Base-by-base conservation (phyloP, 495 filamentous ascomycete genomes). In the Hypoxylon fuscum region DNA sequence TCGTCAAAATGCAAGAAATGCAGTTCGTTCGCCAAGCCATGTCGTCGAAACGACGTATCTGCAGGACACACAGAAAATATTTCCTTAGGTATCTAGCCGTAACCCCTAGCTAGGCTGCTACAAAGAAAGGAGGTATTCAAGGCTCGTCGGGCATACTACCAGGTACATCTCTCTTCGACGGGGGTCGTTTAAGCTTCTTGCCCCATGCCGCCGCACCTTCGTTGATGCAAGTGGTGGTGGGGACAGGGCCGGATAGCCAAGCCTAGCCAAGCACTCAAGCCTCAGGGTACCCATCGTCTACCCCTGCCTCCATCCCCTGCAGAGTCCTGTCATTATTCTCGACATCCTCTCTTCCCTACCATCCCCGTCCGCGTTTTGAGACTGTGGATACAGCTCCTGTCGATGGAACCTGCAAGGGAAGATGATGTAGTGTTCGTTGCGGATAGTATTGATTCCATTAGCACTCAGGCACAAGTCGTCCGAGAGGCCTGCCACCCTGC, bases 361-460 rank as follows among this genome's bases (percentile, higher is more conserved):
- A 57, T 66, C 63, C 63, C 56, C 51, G 57, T 66, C 60, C 67
- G 65, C 61, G 78, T 79, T 79, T 78, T 78, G 76, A 66, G 72
- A 73, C 71, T 74, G 74, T 77, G 75, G 77, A 72, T 77, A 71
- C 71, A 62, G 68, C 68, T 72, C 74, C 71, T 73, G 67, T 62
- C 55, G 59, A 64, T 53, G 57, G 59, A 68, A 68, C 64, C 55
- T 62, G 40, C 55, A 66, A 55, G 72, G 64, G 70, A 66, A 59
- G 32, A 60, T 66, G 67, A 66, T 63, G 62, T 71, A 65, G 66
- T 64, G 35, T 62, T 56, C 61, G 62, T 66, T 69, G 60, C 65
- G 62, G 60, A 62, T 73, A 62, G 54, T 53, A 62, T 69, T 72
- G 73, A 62, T 71, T 72, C 62, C 58, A 58, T 56, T 31, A 17